Conservation (phyloP, 2,329 filamentous ascomycete species). For the Aspergillus felis region DNA sequence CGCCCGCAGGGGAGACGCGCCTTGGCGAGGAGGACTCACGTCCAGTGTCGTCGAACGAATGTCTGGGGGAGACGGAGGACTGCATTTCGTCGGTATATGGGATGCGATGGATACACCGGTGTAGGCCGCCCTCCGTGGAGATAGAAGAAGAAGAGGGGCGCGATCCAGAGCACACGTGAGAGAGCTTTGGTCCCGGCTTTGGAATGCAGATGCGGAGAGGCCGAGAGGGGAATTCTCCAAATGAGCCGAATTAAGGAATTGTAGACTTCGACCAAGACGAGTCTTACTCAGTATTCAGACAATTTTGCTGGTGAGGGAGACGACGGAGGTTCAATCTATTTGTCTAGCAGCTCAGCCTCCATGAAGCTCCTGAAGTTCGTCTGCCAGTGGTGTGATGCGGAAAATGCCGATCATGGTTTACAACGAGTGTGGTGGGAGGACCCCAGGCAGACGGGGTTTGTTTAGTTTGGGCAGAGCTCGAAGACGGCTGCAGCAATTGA, state of each 20-base stretch:
- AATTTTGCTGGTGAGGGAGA: neutral
- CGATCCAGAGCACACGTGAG: neutral
- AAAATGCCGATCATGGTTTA: conserved; percentile 23
- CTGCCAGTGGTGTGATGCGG: conserved; percentile 20
- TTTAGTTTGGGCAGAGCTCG: neutral
- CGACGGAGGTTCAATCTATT: conserved; percentile 1
- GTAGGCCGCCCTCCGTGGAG: neutral
- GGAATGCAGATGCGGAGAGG: neutral
- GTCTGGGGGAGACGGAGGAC: conserved; percentile 6
- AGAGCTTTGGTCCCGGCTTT: neutral
- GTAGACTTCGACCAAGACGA: neutral
- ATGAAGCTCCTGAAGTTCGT: conserved; percentile 24
- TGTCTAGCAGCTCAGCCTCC: conserved; percentile 21
- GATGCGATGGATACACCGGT: neutral
- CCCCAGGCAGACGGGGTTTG: conserved; percentile 1
- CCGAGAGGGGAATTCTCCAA: neutral
- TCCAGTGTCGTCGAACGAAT: conserved; percentile 9
- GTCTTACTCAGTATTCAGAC: neutral
- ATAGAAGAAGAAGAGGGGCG: neutral
- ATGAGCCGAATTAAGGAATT: neutral
- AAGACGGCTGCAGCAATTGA: neutral
- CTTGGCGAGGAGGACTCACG: conserved; percentile 13
- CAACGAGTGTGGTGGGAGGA: conserved; percentile 1
- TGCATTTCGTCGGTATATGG: conserved; percentile 2
- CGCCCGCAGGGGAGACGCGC: conserved; percentile 20